phyloP scores from a whole-genome alignment of 768 basidiomycete species.

The Boletus subparvulus region DNA sequence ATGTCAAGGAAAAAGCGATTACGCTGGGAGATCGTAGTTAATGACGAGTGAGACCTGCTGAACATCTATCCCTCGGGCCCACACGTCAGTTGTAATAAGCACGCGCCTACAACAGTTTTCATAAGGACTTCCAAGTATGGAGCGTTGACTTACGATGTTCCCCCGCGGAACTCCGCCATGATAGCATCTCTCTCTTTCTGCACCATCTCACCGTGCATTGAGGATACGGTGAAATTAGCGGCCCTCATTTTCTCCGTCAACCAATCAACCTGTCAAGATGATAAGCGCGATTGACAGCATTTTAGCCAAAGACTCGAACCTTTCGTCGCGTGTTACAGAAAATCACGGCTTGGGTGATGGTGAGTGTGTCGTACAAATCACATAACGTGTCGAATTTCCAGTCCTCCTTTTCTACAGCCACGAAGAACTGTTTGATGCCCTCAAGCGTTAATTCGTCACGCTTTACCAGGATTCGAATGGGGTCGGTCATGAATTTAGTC shows the following conservation, averaged over 20 bases:
- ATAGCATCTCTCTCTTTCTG: constrained; percentile 95
- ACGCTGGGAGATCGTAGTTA: constrained; percentile 95
- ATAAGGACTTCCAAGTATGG: constrained; percentile 5
- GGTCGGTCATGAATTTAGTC: constrained; percentile 99
- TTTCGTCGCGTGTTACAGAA: constrained; percentile 98
- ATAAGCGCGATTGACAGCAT: constrained; percentile 5
- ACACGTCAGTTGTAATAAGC: constrained; percentile 93
- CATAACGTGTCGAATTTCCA: constrained; percentile 99
- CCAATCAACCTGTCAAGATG: constrained; percentile 79
- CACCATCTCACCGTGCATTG: constrained; percentile 95
- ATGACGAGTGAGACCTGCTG: constrained; percentile 97
- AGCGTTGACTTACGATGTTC: constrained; percentile 68
- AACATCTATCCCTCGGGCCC: constrained; percentile 98
- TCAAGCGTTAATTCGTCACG: constrained; percentile 98
- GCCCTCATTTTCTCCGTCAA: constrained; percentile 97
- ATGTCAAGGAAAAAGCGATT: constrained; percentile 31
- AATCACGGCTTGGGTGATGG: constrained; percentile 98
- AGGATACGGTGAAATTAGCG: constrained; percentile 98
- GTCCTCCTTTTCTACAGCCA: constrained; percentile 99
- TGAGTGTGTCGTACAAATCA: constrained; percentile 96
- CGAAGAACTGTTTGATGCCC: constrained; percentile 95
- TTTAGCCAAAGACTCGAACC: constrained; percentile 44
- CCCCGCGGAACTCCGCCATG: constrained; percentile 94
- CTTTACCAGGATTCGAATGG: constrained; percentile 97
- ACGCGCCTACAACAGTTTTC: constrained; percentile 62